These are phyloP conservation scores for Amanita phalloides DNA, from an alignment of 768 basidiomycete genomes.

Conservation along the genomic window DNA sequence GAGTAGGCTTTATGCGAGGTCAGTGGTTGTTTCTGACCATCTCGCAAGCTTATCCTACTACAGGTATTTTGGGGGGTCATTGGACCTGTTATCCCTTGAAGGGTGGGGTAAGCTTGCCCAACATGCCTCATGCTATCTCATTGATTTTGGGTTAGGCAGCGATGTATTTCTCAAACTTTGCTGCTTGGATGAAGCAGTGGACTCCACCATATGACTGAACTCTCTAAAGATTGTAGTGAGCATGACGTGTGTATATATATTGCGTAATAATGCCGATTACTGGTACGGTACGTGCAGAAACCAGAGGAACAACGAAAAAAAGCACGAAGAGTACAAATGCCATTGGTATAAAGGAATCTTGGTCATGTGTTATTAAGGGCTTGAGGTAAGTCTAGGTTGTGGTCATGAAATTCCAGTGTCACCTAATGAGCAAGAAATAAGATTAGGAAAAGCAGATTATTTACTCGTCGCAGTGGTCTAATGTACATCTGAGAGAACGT, in stretches of 20 bases:
- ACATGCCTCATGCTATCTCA: constrained; percentile 2
- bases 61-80: constrained; percentile 79
- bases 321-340: constrained; percentile 24
- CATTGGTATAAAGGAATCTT: constrained; percentile 33
- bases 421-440: constrained; percentile 6
- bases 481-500: constrained; percentile 7
- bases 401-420: constrained; percentile 12
- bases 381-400: constrained; percentile 12
- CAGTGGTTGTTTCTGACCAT: constrained; percentile 12
- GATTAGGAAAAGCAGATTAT: constrained; percentile 6
- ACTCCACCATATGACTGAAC: constrained; percentile 24
- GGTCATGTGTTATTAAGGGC: constrained; percentile 12
- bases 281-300: constrained; percentile 21
- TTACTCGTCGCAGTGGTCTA: constrained; percentile 32
- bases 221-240: neutral
- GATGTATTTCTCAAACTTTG: constrained; percentile 41
- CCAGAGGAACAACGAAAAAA: constrained; percentile 14
- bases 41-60: constrained; percentile 3
- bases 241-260: constrained; percentile 18
- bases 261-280: constrained; percentile 23
- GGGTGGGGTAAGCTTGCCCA: constrained; percentile 58
- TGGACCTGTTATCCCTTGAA: constrained; percentile 73
- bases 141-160: constrained; percentile 22
- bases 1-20: constrained; percentile 65
- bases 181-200: constrained; percentile 38